These are phyloP conservation scores for Mercurialis annua DNA, from an alignment of 345 rosid species.

Conservation along the genomic window DNA sequence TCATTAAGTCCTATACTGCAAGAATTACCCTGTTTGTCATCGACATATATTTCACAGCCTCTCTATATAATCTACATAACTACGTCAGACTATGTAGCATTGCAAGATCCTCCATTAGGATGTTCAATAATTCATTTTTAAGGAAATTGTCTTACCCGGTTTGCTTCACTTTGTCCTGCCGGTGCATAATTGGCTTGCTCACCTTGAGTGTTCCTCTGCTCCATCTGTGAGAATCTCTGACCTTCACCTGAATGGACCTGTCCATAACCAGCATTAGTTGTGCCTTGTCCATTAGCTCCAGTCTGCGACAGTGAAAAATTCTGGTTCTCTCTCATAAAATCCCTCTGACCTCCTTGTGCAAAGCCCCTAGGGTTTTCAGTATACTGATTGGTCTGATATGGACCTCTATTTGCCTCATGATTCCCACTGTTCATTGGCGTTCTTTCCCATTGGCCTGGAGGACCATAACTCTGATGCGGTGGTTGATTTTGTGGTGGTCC, in stretches of 20 bases:
- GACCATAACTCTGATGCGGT: slow-evolving; percentile 27
- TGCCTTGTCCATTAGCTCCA: slow-evolving; percentile 39
- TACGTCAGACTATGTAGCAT: background rate
- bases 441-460: slow-evolving; percentile 39
- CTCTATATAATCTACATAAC: background rate
- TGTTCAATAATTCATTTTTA: slow-evolving; percentile 7
- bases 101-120: background rate
- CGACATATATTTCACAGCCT: background rate
- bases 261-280: slow-evolving; percentile 24
- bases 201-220: slow-evolving; percentile 41
- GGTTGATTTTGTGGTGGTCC: slow-evolving; percentile 46
- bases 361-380: slow-evolving; percentile 39
- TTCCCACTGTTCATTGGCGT: slow-evolving; percentile 39
- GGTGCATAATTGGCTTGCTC: slow-evolving; percentile 40
- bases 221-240: slow-evolving; percentile 38
- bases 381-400: slow-evolving; percentile 36
- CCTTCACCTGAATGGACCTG: slow-evolving; percentile 23
- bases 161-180: slow-evolving; percentile 36
- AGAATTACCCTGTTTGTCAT: background rate
- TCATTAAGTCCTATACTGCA: too few relatives aligned
- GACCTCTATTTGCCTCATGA: slow-evolving; percentile 30
- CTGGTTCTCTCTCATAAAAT: slow-evolving; percentile 24
- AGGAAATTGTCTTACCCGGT: slow-evolving; percentile 36
- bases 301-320: slow-evolving; percentile 31
- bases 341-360: slow-evolving; percentile 34